These are phyloP conservation scores for Cryphonectria carpinicola DNA, from an alignment of 2,329 filamentous ascomycete genomes.

Conservation along the genomic window DNA sequence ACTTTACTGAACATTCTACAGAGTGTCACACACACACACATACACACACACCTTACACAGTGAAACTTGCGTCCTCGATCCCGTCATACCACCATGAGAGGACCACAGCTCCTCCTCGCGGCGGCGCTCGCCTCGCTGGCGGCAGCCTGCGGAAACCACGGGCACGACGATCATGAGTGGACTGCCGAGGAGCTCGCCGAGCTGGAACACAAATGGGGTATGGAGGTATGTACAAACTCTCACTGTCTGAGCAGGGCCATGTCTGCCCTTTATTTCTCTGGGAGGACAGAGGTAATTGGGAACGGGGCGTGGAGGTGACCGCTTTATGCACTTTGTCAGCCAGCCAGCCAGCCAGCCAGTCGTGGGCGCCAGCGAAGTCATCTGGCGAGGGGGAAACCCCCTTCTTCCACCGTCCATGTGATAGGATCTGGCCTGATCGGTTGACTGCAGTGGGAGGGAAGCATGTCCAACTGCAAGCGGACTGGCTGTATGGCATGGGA, in stretches of 20 bases:
- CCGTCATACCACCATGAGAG: conserved; percentile 32
- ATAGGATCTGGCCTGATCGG: background rate
- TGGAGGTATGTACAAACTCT: conserved; percentile 49
- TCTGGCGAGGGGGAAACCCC: background rate
- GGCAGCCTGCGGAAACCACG: conserved; percentile 40
- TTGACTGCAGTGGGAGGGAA: background rate
- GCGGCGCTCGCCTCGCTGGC: conserved; percentile 33
- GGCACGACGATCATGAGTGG: conserved; percentile 48
- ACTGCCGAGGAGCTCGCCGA: conserved; percentile 55
- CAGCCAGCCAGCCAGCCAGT: background rate
- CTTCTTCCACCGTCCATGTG: conserved; percentile 6
- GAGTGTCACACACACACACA: background rate
- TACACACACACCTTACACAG: background rate
- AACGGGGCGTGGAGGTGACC: no score
- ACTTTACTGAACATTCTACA: background rate
- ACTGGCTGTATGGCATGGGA: background rate
- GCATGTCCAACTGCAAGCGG: background rate
- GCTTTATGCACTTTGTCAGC: background rate
- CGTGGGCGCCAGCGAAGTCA: background rate
- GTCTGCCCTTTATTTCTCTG: background rate
- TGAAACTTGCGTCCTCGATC: background rate
- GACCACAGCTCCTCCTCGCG: conserved; percentile 30
- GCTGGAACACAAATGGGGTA: conserved; percentile 61
- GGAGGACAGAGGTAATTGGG: background rate
- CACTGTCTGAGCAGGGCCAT: background rate